Evolutionary conservation across 768 basidiomycete genomes (phyloP), one percentile per base, ranked within the genome.

Genomic region (Russula lepida): DNA sequence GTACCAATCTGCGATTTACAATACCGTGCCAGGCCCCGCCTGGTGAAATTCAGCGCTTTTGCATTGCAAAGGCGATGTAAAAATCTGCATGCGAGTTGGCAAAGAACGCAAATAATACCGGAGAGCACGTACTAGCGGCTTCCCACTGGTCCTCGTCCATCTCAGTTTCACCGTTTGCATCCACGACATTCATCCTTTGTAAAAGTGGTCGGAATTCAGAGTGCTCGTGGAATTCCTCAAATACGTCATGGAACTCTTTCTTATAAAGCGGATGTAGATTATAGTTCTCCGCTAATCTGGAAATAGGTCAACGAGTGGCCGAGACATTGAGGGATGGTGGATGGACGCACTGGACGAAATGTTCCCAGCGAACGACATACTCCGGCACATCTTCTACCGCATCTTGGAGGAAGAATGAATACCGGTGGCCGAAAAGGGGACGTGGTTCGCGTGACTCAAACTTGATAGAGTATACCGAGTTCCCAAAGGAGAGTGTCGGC

Each of bases 121-220:
- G 56, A 51, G 49, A 46, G 12, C 13, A 83, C 93, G 74, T 74
- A 98, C 97, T 98, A n/a, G 93, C 94, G 64, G 95, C 95, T 69
- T 98, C 94, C 92, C 95, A 97, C 74, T 98, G 95, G 67, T 90
- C 88, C 66, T 89, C 88, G 65, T 94, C 84, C 91, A 98, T 97
- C 56, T 89, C 76, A 69, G 91, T 95, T 74, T 88, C 88, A 2
- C 94, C 93, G 44, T 87, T 80, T 19, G 77, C 74, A 69, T 97
- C 88, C 46, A 97, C 83, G 30, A 99, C 97, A 64, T 85, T 89
- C 97, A 99, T 99, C 66, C 84, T 81, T 60, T 87, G 77, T 74
- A 98, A 78, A 19, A 98, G 77, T n/a, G 84, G 81, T 21, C 83
- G 83, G 69, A 91, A 98, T 67, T 97, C 93, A 3, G 81, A 73